A percentile compares a stretch with the other conserved stretches of the same genome.
Conservation (phyloP, 2,329 filamentous ascomycete genomes). For the Helicocarpus griseus region DNA sequence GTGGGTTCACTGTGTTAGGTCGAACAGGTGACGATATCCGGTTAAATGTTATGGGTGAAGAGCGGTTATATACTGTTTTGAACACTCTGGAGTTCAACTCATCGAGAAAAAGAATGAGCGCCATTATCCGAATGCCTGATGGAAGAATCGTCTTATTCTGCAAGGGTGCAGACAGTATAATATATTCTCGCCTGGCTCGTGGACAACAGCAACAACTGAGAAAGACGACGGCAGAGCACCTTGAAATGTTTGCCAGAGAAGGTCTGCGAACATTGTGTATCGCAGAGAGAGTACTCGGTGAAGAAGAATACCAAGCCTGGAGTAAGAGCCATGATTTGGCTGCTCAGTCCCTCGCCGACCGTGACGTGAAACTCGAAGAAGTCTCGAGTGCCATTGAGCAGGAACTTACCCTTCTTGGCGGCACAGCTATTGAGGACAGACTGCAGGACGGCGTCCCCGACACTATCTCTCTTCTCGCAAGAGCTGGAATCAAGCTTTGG, state of each 20-base stretch:
- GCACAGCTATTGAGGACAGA: conserved; percentile 94
- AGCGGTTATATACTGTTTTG: conserved; percentile 74
- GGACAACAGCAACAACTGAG: conserved; percentile 81
- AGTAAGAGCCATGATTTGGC: conserved; percentile 80
- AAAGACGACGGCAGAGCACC: conserved; percentile 75
- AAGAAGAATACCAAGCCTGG: conserved; percentile 78
- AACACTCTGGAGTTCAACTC: conserved; percentile 98
- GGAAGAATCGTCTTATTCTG: conserved; percentile 84
- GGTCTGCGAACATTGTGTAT: conserved; percentile 92
- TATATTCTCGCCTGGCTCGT: conserved; percentile 79
- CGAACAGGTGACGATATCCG: conserved; percentile 70
- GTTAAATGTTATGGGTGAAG: conserved; percentile 77
- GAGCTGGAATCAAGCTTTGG: conserved; percentile 97
- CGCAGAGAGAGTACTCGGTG: conserved; percentile 67
- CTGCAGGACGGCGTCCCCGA: conserved; percentile 95
- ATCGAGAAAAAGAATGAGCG: conserved; percentile 92
- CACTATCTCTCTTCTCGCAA: conserved; percentile 79
- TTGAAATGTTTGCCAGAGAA: conserved; percentile 95
- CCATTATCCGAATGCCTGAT: conserved; percentile 90
- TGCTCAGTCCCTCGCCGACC: conserved; percentile 69
- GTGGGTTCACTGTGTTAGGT: conserved; percentile 87
- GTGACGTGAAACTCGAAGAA: conserved; percentile 86
- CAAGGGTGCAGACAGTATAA: conserved; percentile 95
- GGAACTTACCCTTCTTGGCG: conserved; percentile 76
- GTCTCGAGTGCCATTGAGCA: conserved; percentile 87